Evolutionary conservation across 208 protist species (phyloP), one percentile per base, ranked within the genome.

Genomic region (Blastocrithidia nonstop): DNA sequence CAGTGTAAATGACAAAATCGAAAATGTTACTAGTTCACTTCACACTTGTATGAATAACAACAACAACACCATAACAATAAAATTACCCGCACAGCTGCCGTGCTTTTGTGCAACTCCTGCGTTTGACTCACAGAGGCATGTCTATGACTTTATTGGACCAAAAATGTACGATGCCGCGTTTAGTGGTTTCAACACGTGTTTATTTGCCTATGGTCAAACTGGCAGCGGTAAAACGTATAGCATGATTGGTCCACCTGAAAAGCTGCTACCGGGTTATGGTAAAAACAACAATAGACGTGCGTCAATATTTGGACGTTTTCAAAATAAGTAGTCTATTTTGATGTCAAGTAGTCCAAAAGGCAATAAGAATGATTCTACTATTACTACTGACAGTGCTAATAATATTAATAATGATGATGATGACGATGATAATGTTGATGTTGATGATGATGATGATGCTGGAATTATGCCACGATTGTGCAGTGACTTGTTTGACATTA

Each of bases 151-250:
- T 21, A 74, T 91, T 40, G 86, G 86, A 0, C 75, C 71, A 4
- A 64, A 57, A n/a, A 56, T 93, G 60, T 65, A 66, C 48, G 51
- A 80, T 15, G 50, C 71, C 11, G 66, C 70, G 7, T 74, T 95
- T 65, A 57, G 66, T 8, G 82, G 88, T 46, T 95, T 77, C 65
- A 93, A 95, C 44, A 60, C 67, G 8, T 93, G 81, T 31, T 31
- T 95, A 0, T 85, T 95, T 46, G 88, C 88, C 6, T 95, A 95
- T 42, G 88, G 84, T 2, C 82, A 93, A 46, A 95, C 88, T 0
- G 84, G 88, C 21, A 85, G 75, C 45, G 84, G 84, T 9, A 95
- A 93, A 59, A 93, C 69, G 24, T 76, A 93, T 57, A 92, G 77
- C 61, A 90, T 95, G 73, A 83, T 93, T 9, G 81, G 87, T 11